These are phyloP conservation scores for Pneumocystis canis DNA, from an alignment of 1,139 yeast genomes.

Conservation along the genomic window DNA sequence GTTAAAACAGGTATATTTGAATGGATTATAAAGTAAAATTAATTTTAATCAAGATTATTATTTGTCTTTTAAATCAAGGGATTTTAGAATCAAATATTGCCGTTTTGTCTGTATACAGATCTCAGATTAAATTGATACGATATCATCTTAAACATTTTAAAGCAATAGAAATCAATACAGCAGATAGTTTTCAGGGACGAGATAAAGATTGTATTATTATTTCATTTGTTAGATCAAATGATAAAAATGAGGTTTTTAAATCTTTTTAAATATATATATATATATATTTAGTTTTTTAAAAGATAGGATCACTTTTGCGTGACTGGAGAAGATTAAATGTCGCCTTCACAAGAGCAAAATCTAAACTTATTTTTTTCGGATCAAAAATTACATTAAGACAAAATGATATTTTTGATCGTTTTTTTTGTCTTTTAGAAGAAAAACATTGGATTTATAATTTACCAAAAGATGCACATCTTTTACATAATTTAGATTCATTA, in stretches of 20 bases:
- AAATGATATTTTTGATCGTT: conserved; percentile 43
- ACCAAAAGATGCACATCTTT: conserved; percentile 25
- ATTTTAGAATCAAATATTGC: conserved; percentile 51
- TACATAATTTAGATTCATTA: background rate
- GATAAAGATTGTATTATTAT: conserved; percentile 84
- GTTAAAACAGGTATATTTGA: conserved; percentile 30
- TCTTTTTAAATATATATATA: background rate
- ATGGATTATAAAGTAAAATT: background rate
- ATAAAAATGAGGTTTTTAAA: conserved; percentile 27
- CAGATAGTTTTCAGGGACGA: conserved; percentile 91
- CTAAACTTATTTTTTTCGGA: conserved; percentile 71
- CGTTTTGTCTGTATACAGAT: conserved; percentile 75
- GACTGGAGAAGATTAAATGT: conserved; percentile 93
- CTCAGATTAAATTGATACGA: conserved; percentile 40
- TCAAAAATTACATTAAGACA: conserved; percentile 48
- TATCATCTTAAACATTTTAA: conserved; percentile 29
- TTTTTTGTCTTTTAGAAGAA: conserved; percentile 44
- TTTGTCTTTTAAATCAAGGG: conserved; percentile 45
- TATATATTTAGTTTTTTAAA: conserved; percentile 12
- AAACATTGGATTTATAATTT: conserved; percentile 53
- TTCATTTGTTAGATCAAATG: conserved; percentile 73
- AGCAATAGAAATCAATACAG: conserved; percentile 67
- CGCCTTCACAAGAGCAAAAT: conserved; percentile 79
- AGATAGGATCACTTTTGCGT: conserved; percentile 61
- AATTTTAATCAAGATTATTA: conserved; percentile 30